Base-by-base conservation (phyloP, 2,329 filamentous ascomycete species). In the Ophiostoma novo-ulmi region DNA sequence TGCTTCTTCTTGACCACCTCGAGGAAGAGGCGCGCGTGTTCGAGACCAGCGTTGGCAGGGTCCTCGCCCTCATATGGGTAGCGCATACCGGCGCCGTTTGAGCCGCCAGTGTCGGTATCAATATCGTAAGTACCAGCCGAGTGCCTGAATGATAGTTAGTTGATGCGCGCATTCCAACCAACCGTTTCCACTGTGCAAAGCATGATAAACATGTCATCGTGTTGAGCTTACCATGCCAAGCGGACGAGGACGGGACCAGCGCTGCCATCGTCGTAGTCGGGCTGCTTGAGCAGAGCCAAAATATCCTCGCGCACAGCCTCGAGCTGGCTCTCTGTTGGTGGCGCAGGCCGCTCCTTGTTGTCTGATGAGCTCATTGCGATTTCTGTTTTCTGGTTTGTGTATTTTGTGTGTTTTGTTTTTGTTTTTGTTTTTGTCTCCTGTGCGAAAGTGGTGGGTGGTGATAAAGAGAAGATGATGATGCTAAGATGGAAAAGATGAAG, bases 81-180 rank as follows among this genome's bases (percentile, higher is more conserved):
- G 78, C 95, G 89, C 94, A 98, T 98, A 75, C 94, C 97, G 71
- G 94, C 94, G 75, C 95, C 94, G 80, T 98, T 97, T 85, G 91
- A 94, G 75, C 94, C 94, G 77, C 94, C 94, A 64, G 94, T 98
- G 74, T 87, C 86, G 36, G 94, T 97, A 78, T 88, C 87, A 82
- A 90, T 91, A 79, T 98, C 94, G 78, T 90, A 98, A 76, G 94
- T 98, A 76, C 94, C 94, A 76, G 90, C 93, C 75, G 90, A 89
- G 83, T 98, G 95, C 94, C 95, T 67, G 11, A 3, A n/a, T 17
- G 10, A 31, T 5, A 26, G 52, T 58, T 58, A 58, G 52, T 22
- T 22, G 48, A 26, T 13, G 22, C 10, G 52, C 11, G 5, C 48
- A 26, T 63, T 31, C 8, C 14, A 35, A 20, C 6, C 31, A 20